Evolutionary conservation across 306 rosid species (phyloP), one percentile per base, ranked within the genome.

Genomic region (Canavalia gladiata): DNA sequence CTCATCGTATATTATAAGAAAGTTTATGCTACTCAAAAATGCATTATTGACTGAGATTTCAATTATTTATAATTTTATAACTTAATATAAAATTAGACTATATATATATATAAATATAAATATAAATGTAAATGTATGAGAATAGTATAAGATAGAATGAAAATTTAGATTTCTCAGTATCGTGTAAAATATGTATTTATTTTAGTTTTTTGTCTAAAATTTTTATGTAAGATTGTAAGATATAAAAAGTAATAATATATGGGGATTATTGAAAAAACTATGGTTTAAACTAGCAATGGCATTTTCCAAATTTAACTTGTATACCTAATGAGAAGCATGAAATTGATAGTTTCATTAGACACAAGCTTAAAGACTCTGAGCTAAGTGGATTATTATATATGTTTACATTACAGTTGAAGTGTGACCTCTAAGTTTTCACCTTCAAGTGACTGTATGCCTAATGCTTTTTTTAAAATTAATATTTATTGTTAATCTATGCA

Each of bases 401-500:
- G 33, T 12, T 42, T 68, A 70, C 45, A 45, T 66, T 55, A 41
- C n/a, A 50, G 50, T 68, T 60, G 68, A 80, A 62, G 28, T 83
- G 67, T 69, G 69, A 34, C 31, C 57, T 58, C 31, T 43, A 60
- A 60, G 34, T 68, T 47, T 31, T 54, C 50, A 11, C 45, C 25
- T 67, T 64, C 49, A 56, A 71, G 43, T 72, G 72, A 42, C 54
- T 37, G 68, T 47, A 25, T 33, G 28, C 12, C 51, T 66, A 28
- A 62, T 41, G 25, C 39, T 50, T 37, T 63, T 68, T 50, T 65
- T 7, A 18, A 18, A 25, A 46, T 28, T 11, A 13, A 18, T 59
- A 47, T 66, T 57, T 6, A 51, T 68, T 75, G 37, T 86, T 73
- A 52, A 50, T 73, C 45, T 39, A 46, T 86, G 68, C 88, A 96